Conservation (phyloP, 2,329 filamentous ascomycete genomes). For the Aureobasidium subglaciale region DNA sequence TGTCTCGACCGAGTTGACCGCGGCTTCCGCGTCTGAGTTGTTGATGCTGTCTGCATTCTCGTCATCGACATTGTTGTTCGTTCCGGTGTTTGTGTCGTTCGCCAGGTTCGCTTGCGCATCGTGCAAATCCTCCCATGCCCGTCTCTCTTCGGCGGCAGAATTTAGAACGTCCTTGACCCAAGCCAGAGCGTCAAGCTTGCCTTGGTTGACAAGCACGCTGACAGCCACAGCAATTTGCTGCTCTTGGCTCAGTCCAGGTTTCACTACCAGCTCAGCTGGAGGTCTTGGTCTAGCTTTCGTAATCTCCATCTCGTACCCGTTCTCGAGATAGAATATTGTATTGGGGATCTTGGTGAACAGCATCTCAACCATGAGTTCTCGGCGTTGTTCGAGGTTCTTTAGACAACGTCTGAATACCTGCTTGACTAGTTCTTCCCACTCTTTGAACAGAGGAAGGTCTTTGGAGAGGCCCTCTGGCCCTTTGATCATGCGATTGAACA, state of each 20-base stretch:
- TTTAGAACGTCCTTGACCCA: conserved; percentile 73
- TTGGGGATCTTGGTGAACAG: conserved; percentile 86
- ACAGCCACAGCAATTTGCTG: conserved; percentile 71
- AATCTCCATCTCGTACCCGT: conserved; percentile 77
- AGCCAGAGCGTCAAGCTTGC: conserved; percentile 64
- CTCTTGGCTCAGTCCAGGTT: conserved; percentile 57
- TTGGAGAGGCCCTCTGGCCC: conserved; percentile 70
- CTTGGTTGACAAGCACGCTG: conserved; percentile 70
- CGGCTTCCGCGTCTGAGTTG: neutral
- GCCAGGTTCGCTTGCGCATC: conserved; percentile 45
- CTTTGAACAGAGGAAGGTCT: conserved; percentile 57
- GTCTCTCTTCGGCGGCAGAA: conserved; percentile 63
- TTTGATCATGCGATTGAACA: conserved; percentile 88
- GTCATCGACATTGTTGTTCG: conserved; percentile 20
- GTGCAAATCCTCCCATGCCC: conserved; percentile 68
- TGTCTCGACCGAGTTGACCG: neutral
- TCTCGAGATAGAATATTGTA: conserved; percentile 81
- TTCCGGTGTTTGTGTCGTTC: conserved; percentile 27
- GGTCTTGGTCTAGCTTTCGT: conserved; percentile 58
- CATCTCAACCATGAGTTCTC: conserved; percentile 75
- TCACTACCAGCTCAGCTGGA: conserved; percentile 78
- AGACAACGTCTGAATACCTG: conserved; percentile 76
- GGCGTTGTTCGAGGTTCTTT: conserved; percentile 77
- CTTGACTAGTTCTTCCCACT: conserved; percentile 85
- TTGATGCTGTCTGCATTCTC: neutral